These are phyloP conservation scores for Heteromeles arbutifolia DNA, from an alignment of 306 rosid genomes.

Conservation along the genomic window DNA sequence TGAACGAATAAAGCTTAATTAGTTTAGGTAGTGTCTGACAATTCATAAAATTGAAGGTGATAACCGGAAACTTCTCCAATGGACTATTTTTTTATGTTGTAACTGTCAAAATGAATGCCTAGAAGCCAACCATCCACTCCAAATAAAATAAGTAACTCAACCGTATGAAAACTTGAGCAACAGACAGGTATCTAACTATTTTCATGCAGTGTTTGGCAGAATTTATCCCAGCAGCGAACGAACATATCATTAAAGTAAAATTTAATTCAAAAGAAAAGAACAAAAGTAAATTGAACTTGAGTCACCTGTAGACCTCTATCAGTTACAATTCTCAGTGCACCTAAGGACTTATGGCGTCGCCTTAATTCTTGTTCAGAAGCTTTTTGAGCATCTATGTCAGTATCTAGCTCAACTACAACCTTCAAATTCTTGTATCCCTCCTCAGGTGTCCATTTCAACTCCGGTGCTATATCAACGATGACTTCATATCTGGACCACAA, in stretches of 20 bases:
- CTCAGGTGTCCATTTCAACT: slow-evolving; percentile 76
- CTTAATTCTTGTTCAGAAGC: slow-evolving; percentile 62
- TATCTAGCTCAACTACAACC: slow-evolving; percentile 74
- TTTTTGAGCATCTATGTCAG: slow-evolving; percentile 63
- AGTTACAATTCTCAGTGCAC: slow-evolving; percentile 62
- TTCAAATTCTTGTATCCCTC: slow-evolving; percentile 78
- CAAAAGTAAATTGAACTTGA: slow-evolving; percentile 6
- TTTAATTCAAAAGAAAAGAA: not conserved
- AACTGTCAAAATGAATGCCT: not conserved
- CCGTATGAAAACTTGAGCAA: not conserved
- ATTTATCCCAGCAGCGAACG: not conserved
- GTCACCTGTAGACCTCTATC: slow-evolving; percentile 89
- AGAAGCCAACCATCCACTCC: not conserved
- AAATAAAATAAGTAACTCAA: not conserved
- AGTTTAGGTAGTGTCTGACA: not conserved
- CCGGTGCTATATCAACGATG: slow-evolving; percentile 79
- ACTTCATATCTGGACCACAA: slow-evolving; percentile 70
- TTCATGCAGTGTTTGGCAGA: not conserved
- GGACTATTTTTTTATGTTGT: not conserved
- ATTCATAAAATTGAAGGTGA: not conserved
- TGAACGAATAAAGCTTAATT: not conserved
- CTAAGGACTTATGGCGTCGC: slow-evolving; percentile 69
- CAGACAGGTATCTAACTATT: not conserved
- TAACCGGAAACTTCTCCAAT: not conserved
- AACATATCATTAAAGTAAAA: not conserved